Base-by-base conservation (phyloP, 202 grass and related monocot species). In the Cymbopogon flexuosus region DNA sequence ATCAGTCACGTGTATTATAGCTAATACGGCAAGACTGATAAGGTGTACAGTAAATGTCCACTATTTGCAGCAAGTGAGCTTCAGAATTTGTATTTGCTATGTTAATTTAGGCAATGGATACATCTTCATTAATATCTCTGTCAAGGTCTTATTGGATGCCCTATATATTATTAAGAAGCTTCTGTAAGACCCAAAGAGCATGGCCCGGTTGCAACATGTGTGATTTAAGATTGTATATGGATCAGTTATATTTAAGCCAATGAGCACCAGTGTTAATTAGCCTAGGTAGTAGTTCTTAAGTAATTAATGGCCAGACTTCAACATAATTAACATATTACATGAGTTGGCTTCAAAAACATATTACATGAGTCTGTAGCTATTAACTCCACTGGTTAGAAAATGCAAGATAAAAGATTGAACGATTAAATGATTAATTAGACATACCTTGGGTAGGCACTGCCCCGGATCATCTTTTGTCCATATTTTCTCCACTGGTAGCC, bases 401-500 rank as follows among this genome's bases (percentile, higher is more conserved):
- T 41, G n/a, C 39, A 60, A 47, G 18, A 64, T 58, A 36, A 76
- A 35, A 71, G 52, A 23, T 15, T 21, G 8, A 34, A 65, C 77
- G 23, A 24, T 41, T 60, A 40, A 27, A 65, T 84, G 23, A 24
- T 41, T 60, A 40, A 27, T 19, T 51, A 75, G 14, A 82, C 81
- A 80, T 64, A 94, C 92, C 92, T 94, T 70, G 92, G 84, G 61
- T 85, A 86, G 15, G 18, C 9, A 75, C 75, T 79, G 54, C 72
- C 72, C 2, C 69, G 75, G 65, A 94, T 94, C 65, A 68, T 76
- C 70, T 91, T 94, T 72, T 94, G 84, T 16, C 92, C 92, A 21
- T 94, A 94, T 71, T 94, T 94, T 89, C 89, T 94, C 92, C 89
- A 94, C 33, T 83, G 77, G 56, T 83, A 87, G 30, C 91, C 88